These are phyloP conservation scores for Crepidotus variabilis DNA, from an alignment of 768 basidiomycete genomes.

Conservation along the genomic window DNA sequence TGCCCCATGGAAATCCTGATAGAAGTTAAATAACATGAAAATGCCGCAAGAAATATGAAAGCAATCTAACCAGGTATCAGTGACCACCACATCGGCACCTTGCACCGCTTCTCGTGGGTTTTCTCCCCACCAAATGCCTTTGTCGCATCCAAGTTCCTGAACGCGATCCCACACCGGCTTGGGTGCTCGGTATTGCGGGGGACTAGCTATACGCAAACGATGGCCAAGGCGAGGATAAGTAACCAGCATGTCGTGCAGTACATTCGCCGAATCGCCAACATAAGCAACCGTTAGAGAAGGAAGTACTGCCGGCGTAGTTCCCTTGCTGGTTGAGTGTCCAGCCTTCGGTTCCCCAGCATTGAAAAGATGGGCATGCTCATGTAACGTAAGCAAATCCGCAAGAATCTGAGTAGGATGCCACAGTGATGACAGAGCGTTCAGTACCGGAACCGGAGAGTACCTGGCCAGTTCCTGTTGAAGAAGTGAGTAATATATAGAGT, in stretches of 20 bases:
- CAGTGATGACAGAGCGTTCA: constrained; percentile 92
- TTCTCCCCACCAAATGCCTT: constrained; percentile 65
- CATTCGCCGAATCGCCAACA: constrained; percentile 92
- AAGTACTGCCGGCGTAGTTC: constrained; percentile 41
- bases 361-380: constrained; percentile 68
- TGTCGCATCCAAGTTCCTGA: constrained; percentile 67
- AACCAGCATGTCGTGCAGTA: constrained; percentile 96
- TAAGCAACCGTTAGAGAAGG: constrained; percentile 87
- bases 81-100: constrained; percentile 91
- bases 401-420: constrained; percentile 98
- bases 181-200: constrained; percentile 70
- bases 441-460: constrained; percentile 88
- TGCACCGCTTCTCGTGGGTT: constrained; percentile 86
- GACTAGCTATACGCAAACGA: constrained; percentile 79
- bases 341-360: constrained; percentile 12
- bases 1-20: constrained; percentile 98
- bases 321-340: constrained; percentile 18
- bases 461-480: constrained; percentile 76
- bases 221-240: constrained; percentile 91
- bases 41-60: background rate
- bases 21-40: background rate
- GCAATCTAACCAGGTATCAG: constrained; percentile 86
- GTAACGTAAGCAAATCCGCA: constrained; percentile 87
- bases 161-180: constrained; percentile 78
- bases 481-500: constrained; percentile 1